Evolutionary conservation across 2,329 filamentous ascomycete genomes (phyloP), one percentile per base, ranked within the genome.

Genomic region (Aspergillus costaricaensis): DNA sequence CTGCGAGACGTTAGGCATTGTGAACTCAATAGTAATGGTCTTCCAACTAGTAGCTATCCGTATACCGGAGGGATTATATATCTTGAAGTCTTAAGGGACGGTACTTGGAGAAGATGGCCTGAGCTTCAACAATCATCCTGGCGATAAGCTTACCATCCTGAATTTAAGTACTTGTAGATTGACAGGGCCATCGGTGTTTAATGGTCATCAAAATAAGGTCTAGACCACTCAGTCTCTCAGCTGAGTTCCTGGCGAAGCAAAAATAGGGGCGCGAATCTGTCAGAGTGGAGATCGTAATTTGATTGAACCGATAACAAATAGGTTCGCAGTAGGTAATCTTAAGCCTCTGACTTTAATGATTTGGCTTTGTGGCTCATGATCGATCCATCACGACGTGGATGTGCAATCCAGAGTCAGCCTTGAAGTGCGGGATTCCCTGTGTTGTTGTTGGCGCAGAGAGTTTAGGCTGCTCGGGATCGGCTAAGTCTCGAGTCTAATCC

Each of bases 1-100:
- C 19, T 57, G 39, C 17, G 53, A 41, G 30, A 57, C 48, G 39
- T 57, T 39, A 39, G 60, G 41, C 67, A 70, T 70, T 64, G 60
- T 64, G 59, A 65, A 21, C 21, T 39, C 15, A 30, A 6, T 44
- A 12, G 9, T 12, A 25, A 21, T 15, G 12, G 23, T 8, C 17
- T 4, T 30, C 4, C 27, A 12, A 30, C 3, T 39, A n/a, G 1
- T n/a, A n/a, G 3, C n/a, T 25, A 8, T 12, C 23, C 15, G n/a
- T 21, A 21, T 21, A 44, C 19, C 23, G 41, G 21, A 3, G 19
- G 19, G 41, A 14, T 21, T 44, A 14, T 44, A 12, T 44, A 17
- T 9, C 14, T 5, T 43, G 8, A 12, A 21, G 9, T 21, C 9
- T 2, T 21, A 4, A 19, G 8, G 10, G 41, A 44, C 19, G 21